Base-by-base conservation (phyloP, 2,329 filamentous ascomycete species). In the Penicillium sclerotigenum region DNA sequence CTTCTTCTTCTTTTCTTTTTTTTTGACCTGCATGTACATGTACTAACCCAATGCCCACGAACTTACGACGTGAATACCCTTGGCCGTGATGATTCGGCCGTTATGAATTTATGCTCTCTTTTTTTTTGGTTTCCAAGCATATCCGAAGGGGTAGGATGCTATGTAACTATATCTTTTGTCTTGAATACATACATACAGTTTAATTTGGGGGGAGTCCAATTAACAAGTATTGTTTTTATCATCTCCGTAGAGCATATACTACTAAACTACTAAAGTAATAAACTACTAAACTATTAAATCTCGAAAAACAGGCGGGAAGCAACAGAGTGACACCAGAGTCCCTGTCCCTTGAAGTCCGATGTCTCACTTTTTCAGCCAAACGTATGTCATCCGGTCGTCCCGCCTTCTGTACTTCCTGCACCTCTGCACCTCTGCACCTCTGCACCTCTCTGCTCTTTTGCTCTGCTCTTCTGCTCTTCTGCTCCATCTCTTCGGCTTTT, bases 361-460 rank as follows among this genome's bases (percentile, higher is more conserved):
- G 61, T 65, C 61, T 65, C 61, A 65, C 56, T 47, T 59, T 3
- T 11, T 53, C 57, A 58, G 52, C 64, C 64, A 66, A 64, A 66
- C 64, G 61, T 58, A 65, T 58, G 61, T 59, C 59, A 62, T 66
- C 64, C 64, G 61, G 61, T 56, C 54, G 59, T 66, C 61, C 63
- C 64, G 63, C 57, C 59, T 60, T 58, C 59, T 42, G 22, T 42
- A 18, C 24, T 42, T 42, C 20, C 29, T 31, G 29, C 13, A 31
- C 29, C 14, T 14, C 29, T 31, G 5, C 29, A 31, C 29, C 13
- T 31, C 29, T 29, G 9, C 28, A 29, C 28, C 13, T 31, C 29
- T 14, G 11, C 29, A 31, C 5, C 14, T 31, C 29, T 14, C 4
- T n/a, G n/a, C n/a, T n/a, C n/a, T n/a, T n/a, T n/a, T n/a, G n/a